phyloP scores from a whole-genome alignment of 2,329 filamentous ascomycete species.

The Hymenoscyphus scutula region DNA sequence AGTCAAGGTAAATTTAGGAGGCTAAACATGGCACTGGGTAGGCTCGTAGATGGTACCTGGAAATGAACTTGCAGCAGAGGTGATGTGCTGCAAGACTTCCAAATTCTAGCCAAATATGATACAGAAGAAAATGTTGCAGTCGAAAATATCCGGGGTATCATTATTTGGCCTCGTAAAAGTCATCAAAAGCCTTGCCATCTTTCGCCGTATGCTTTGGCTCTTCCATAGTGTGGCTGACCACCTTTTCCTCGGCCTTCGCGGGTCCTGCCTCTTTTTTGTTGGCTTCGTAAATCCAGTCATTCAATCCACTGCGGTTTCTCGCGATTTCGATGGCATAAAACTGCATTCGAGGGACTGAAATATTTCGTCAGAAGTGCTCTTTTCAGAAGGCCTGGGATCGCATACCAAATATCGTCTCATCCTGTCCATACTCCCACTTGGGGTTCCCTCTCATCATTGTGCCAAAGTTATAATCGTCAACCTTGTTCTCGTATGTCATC shows the following conservation, averaged over 20 bases:
- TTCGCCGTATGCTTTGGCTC: no score
- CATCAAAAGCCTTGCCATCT: no score
- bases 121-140: not conserved
- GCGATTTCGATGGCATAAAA: slow-evolving; percentile 78
- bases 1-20: not conserved
- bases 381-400: slow-evolving; percentile 4
- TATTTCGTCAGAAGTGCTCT: slow-evolving; percentile 14
- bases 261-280: slow-evolving; percentile 53
- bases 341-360: slow-evolving; percentile 63
- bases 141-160: slow-evolving; percentile 9
- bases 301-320: slow-evolving; percentile 81
- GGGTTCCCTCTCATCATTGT: slow-evolving; percentile 82
- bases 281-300: slow-evolving; percentile 96
- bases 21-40: not conserved
- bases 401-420: slow-evolving; percentile 89
- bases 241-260: not conserved
- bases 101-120: not conserved
- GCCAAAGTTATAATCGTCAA: slow-evolving; percentile 98
- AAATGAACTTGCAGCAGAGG: not conserved
- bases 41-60: not conserved
- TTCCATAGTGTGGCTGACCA: no score
- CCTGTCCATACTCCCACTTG: slow-evolving; percentile 79
- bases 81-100: not conserved
- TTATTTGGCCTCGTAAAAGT: not conserved
- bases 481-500: slow-evolving; percentile 86